Conservation (phyloP, 768 basidiomycete genomes). For the Lactarius tabidus region DNA sequence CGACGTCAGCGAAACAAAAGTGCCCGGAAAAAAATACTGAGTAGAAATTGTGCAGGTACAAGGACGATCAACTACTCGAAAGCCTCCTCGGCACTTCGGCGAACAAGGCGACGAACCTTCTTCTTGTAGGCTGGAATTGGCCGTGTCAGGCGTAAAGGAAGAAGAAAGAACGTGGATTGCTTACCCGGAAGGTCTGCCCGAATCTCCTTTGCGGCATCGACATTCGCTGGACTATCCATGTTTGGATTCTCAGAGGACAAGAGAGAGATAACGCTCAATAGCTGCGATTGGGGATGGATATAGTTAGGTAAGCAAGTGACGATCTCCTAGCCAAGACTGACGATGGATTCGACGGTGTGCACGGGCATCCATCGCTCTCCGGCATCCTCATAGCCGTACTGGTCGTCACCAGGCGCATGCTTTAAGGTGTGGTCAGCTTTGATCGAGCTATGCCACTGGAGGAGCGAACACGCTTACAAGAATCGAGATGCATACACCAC, state of each 20-base stretch:
- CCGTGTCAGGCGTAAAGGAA: constrained; percentile 24
- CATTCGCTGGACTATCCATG: constrained; percentile 91
- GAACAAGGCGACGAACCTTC: constrained; percentile 88
- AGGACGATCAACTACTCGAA: constrained; percentile 47
- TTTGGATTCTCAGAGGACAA: constrained; percentile 90
- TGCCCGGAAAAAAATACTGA: constrained; percentile 11
- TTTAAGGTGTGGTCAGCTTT: constrained; percentile 32
- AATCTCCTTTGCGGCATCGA: constrained; percentile 91
- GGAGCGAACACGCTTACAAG: constrained; percentile 47
- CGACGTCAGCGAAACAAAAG: constrained; percentile 12
- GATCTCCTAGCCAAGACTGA: constrained; percentile 35
- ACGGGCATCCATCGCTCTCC: constrained; percentile 98
- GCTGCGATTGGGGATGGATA: constrained; percentile 43
- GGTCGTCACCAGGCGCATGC: constrained; percentile 95
- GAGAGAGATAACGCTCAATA: constrained; percentile 93
- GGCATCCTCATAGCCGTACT: constrained; percentile 95
- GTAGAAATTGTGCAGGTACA: neutral
- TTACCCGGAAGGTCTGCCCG: constrained; percentile 58
- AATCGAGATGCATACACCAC: constrained; percentile 94
- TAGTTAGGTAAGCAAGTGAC: constrained; percentile 4
- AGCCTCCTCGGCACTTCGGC: constrained; percentile 85
- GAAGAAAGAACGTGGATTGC: constrained; percentile 26
- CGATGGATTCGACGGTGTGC: constrained; percentile 95
- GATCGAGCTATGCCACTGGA: constrained; percentile 17
- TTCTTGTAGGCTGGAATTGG: constrained; percentile 74